A percentile compares a stretch with the other conserved stretches of the same genome.
Evolutionary conservation across 305 asterid genomes (phyloP).

Genomic region (Plantago coronopus): DNA sequence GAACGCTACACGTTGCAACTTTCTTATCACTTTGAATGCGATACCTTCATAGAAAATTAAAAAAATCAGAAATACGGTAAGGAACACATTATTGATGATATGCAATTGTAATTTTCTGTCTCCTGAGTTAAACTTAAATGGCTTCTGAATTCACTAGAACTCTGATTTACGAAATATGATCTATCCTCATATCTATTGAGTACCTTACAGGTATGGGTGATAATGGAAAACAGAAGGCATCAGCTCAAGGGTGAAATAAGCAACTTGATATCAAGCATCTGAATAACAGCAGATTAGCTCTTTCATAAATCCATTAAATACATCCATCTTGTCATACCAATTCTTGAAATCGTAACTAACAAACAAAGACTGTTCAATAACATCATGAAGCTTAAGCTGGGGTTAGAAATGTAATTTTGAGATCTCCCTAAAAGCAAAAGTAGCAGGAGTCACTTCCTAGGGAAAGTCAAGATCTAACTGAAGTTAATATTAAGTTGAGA

Average conservation of each 20-base stretch:
- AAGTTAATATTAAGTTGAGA: background rate
- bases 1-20: constrained; percentile 85
- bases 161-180: no score
- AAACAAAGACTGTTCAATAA: background rate
- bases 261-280: constrained; percentile 7
- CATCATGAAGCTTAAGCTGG: background rate
- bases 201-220: background rate
- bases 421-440: constrained; percentile 6
- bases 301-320: no score
- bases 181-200: constrained; percentile 4
- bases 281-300: background rate
- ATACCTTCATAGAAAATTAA: constrained; percentile 59
- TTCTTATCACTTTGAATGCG: constrained; percentile 90
- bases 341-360: background rate
- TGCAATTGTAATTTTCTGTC: background rate
- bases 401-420: constrained; percentile 2
- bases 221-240: background rate
- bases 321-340: background rate
- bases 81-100: constrained; percentile 2
- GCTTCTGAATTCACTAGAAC: background rate
- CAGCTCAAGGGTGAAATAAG: constrained; percentile 2
- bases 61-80: background rate
- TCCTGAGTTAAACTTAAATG: background rate
- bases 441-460: background rate
- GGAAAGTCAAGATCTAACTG: background rate